phyloP scores from a whole-genome alignment of 495 filamentous ascomycete genomes.

The Podospora australis region DNA sequence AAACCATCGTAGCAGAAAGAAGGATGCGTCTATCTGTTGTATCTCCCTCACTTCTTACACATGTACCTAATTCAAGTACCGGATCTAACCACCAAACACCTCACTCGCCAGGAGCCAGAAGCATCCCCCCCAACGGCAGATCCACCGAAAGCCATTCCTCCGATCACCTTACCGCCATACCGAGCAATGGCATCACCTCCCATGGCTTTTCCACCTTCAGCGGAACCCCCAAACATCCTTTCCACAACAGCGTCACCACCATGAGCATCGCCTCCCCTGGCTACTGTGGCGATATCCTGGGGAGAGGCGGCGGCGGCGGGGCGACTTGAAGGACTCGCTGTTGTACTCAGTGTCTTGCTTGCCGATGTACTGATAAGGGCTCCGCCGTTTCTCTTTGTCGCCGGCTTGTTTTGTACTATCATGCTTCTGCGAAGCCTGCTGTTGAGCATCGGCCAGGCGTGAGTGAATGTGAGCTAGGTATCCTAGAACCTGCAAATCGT shows the following conservation, averaged over 20 bases:
- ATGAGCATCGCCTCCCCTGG: not conserved
- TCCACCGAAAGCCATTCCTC: too few species aligned
- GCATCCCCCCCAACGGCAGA: not conserved
- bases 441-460: not conserved
- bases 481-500: not conserved
- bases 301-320: not conserved
- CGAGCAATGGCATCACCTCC: not conserved
- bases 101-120: too few species aligned
- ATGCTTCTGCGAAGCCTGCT: not conserved
- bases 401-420: not conserved
- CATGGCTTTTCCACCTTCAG: not conserved
- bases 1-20: too few species aligned
- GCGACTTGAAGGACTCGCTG: too few species aligned
- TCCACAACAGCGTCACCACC: not conserved
- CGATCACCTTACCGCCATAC: not conserved
- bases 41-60: too few species aligned
- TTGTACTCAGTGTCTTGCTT: too few species aligned
- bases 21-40: too few species aligned
- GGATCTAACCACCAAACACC: too few species aligned
- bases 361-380: too few species aligned
- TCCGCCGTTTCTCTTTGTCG: too few species aligned
- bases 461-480: not conserved
- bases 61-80: too few species aligned
- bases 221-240: not conserved
- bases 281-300: not conserved